Base-by-base conservation (phyloP, 2,329 filamentous ascomycete species). In the Pseudocercospora macadamiae region DNA sequence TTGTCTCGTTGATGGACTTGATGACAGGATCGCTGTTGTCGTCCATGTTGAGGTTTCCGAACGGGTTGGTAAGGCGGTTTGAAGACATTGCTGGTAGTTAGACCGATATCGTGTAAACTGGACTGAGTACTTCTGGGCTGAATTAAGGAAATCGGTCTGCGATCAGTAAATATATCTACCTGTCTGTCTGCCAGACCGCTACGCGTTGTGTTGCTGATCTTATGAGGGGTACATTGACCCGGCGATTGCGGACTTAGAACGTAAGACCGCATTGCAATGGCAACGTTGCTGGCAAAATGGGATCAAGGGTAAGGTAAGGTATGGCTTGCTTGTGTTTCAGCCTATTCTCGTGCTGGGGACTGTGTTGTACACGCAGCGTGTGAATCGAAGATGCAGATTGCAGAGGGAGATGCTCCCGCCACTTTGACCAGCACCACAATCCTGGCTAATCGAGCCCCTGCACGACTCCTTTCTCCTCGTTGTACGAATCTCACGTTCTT, bases 1-100 rank as follows among this genome's bases (percentile, higher is more conserved):
- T 63, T 23, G 60, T 57, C 18, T 51, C 49, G 19, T 51, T 42
- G 37, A 63, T 57, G 21, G 60, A 63, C 32, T 48, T 34, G 44
- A 30, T 16, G 12, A 63, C 53, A 16, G 57, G 54, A 21, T 62
- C 56, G 57, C n/a, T n/a, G n/a, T 62, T 57, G 14, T 48, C 16
- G 28, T 59, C 59, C 30, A 52, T 23, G 9, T 54, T 39, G 32
- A 26, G 49, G n/a, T 52, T 25, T 16, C 49, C 49, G 49, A 52
- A 52, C 16, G 49, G 32, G 28, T 52, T 28, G n/a, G 49, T 39
- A 16, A 52, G 49, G 32, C 25, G 45, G 16, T 32, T 32, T 18
- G 45, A 49, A 18, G 45, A 28, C 45, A 49, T 49, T 26, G 26
- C 25, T 39, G 36, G 16, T 18, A 8, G 36, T 18, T 8, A 39